Base-by-base conservation (phyloP, 768 basidiomycete species). In the Tylopilus plumbeoviolaceoides region DNA sequence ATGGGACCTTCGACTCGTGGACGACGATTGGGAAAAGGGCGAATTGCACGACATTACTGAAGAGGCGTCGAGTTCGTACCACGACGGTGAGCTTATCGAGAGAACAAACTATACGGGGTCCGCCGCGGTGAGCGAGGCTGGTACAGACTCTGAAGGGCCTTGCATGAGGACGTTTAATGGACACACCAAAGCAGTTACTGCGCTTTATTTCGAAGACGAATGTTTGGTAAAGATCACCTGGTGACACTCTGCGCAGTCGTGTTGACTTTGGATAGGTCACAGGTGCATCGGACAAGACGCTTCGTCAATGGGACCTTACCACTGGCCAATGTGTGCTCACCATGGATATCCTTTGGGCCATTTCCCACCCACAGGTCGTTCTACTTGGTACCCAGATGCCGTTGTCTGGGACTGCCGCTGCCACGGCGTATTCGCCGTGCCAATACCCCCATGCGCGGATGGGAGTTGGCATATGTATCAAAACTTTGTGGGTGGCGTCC, bases 271-370 rank as follows among this genome's bases (percentile, higher is more conserved):
- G 48, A 53, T 51, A 95, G 94, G 91, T 98, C 12, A 98, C 95
- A 8, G 97, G 97, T 31, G 95, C 97, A 6, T 93, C 91, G 4
- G 97, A 99, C 74, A 98, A 98, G 72, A 99, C 97, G 0, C 79
- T 99, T 50, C 90, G 97, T 3, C 95, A 98, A 67, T 99, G 97
- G 97, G 97, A 98, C 66, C 81, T 98, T 49, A 83, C 81, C 18
- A 98, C 97, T 0, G 97, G 95, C 7, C 97, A 98, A 76, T 99
- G 97, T 70, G 87, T 98, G 43, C 87, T 97, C 77, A 95, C 95
- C 23, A 99, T 99, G 97, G 97, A 99, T 70, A 97, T 99, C 58
- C 83, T 99, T 23, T 99, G 97, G 97, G 97, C 95, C 2, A 95
- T 98, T 60, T 93, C 92, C 10, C 95, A 98, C 70, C 85, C 93